Evolutionary conservation across 371 early-diverging fungal species (phyloP), one percentile per base, ranked within the genome.

Genomic region (Dichotomocladium elegans): DNA sequence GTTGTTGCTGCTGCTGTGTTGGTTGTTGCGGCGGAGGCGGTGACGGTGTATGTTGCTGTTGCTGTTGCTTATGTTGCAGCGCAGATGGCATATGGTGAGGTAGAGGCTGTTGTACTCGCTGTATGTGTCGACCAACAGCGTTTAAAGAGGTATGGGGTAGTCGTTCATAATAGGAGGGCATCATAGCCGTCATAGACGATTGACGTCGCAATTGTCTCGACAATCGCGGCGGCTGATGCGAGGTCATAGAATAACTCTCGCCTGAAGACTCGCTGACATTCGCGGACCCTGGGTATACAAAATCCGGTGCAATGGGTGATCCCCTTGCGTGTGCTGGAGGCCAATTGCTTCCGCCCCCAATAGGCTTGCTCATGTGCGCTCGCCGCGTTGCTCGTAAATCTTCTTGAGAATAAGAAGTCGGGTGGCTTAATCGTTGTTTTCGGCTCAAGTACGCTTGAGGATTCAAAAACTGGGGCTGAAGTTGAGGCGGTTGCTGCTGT

Each of bases 401-500:
- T 42, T 57, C 62, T 43, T 57, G 57, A 9, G 62, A 60, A 26
- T 60, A 54, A n/a, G 57, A 59, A 14, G 14, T 34, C n/a, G 51
- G 53, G 14, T 53, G 53, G 2, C 41, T 37, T 12, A 53, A 28
- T 19, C 59, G 53, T 10, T 41, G 26, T 47, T 30, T 30, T 4
- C 53, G 54, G 2, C 37, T 43, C 8, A 37, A 15, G 49, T 43
- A 47, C 9, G 43, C 17, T 21, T 30, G 12, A 30, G 59, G 53
- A 25, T 34, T 51, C 14, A 33, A 17, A 10, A 27, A n/a, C n/a
- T n/a, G n/a, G n/a, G n/a, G n/a, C n/a, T n/a, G 12, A 30, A 37
- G 46, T 9, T n/a, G 50, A 7, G 29, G 48, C 1, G 10, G 34
- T 19, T 14, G 28, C 8, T 26, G 43, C 29, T 37, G 57, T 34